These are phyloP conservation scores for Apiotrichum veenhuisii DNA, from an alignment of 1,284 basidiomycete species.

Conservation along the genomic window DNA sequence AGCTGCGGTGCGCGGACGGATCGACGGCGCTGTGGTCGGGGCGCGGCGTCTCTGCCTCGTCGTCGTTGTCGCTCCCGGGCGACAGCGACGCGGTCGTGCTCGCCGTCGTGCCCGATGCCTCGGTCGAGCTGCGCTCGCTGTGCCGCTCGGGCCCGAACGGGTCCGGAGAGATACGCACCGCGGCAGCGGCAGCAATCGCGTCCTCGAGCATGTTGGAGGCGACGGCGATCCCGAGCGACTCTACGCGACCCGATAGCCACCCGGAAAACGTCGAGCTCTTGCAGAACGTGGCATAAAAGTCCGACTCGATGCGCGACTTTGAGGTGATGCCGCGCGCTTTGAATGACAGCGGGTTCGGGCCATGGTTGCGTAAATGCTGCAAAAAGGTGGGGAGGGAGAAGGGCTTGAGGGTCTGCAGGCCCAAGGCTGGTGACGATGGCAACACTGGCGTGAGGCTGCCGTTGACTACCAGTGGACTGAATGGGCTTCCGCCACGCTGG, in stretches of 20 bases:
- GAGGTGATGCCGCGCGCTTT: slow-evolving; percentile 49
- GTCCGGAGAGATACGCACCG: background rate
- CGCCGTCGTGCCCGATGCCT: background rate
- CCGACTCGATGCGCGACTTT: slow-evolving; percentile 45
- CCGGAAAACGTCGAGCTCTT: slow-evolving; percentile 45
- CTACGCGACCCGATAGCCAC: slow-evolving; percentile 40
- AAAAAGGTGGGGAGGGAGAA: slow-evolving; percentile 80
- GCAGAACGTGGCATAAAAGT: slow-evolving; percentile 49
- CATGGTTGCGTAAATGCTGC: slow-evolving; percentile 71
- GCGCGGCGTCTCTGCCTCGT: background rate
- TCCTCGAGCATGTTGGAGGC: slow-evolving; percentile 13
- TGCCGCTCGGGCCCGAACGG: background rate
- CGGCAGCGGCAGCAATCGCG: background rate
- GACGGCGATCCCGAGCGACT: slow-evolving; percentile 34
- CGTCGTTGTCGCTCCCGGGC: background rate
- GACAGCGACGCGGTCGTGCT: background rate
- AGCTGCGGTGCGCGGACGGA: background rate
- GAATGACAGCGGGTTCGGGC: slow-evolving; percentile 69
- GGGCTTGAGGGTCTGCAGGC: slow-evolving; percentile 56
- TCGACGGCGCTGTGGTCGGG: background rate
- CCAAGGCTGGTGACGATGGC: slow-evolving; percentile 8
- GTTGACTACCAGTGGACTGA: background rate
- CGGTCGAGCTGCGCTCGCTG: background rate
- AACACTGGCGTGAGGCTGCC: slow-evolving; percentile 8
- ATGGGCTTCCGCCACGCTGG: background rate